Evolutionary conservation across 2,329 filamentous ascomycete species (phyloP), one percentile per base, ranked within the genome.

Genomic region (Curvularia sp.): DNA sequence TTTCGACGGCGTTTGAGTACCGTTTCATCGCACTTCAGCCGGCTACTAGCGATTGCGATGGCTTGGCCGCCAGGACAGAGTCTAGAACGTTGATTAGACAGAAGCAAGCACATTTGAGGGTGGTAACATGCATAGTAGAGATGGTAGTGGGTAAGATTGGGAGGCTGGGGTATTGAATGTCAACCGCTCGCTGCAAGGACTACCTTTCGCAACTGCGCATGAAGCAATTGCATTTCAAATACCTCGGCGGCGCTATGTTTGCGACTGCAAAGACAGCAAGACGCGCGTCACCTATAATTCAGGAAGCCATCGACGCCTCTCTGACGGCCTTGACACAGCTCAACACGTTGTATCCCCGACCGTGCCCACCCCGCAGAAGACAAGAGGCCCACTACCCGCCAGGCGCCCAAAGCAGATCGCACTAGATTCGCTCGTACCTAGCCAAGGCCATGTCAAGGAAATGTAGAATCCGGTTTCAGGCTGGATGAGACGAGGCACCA

Each of bases 381-480:
- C 64, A 60, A 66, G 59, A 36, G 28, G 48, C 46, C 55, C 43
- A 57, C 58, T 53, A 55, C 60, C 55, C 54, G 45, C 51, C 45
- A 25, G 21, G 38, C 52, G 28, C 19, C 38, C 46, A 42, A 15
- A 42, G 38, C 57, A 60, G 52, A 50, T 56, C 53, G 57, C 58
- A 53, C 41, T 53, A 23, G 23, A 41, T 57, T 45, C 45, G 50
- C 38, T 45, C 30, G 38, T 49, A 27, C 45, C 30, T 36, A 28
- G 36, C 49, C 38, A 49, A 30, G 34, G n/a, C 23, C 32, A 25
- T 32, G 43, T 34, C 50, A 48, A 41, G 55, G 46, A 57, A 54
- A 50, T 32, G 28, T 43, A 49, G 55, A 53, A 64, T 67, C 73
- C 73, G 73, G 74, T 76, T 77, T 77, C 73, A 76, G 64, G 36